Evolutionary conservation across 2,329 filamentous ascomycete species (phyloP).

Genomic region (Alternaria brassicae): DNA sequence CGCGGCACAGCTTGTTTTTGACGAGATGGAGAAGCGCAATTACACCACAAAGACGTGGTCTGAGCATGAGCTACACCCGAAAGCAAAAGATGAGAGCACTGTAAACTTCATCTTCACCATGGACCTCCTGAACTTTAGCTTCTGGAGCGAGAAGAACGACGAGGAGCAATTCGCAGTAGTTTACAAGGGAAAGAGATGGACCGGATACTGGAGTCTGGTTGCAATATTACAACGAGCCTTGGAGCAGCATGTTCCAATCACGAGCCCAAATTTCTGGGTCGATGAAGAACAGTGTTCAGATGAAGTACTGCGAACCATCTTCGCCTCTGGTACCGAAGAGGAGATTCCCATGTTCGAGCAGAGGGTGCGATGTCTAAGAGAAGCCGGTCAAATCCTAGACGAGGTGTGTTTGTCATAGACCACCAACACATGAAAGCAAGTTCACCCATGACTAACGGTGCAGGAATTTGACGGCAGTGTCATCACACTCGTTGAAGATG

Average conservation of each 20-base stretch:
- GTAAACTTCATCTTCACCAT: slow-evolving; percentile 96
- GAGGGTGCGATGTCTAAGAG: slow-evolving; percentile 78
- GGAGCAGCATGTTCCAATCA: slow-evolving; percentile 90
- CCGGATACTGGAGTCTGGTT: slow-evolving; percentile 93
- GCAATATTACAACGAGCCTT: slow-evolving; percentile 85
- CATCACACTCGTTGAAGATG: slow-evolving; percentile 73
- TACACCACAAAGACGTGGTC: slow-evolving; percentile 90
- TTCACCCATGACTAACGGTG: slow-evolving; percentile 21
- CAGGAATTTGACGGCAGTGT: slow-evolving; percentile 81
- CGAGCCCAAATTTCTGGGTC: slow-evolving; percentile 85
- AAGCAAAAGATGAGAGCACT: slow-evolving; percentile 77
- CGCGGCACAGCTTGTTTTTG: slow-evolving; percentile 80
- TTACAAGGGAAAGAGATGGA: slow-evolving; percentile 83
- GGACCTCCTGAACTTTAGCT: slow-evolving; percentile 96
- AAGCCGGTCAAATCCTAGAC: slow-evolving; percentile 81
- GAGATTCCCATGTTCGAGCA: slow-evolving; percentile 84
- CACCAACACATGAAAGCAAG: not conserved
- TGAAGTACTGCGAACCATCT: slow-evolving; percentile 75
- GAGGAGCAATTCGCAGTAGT: slow-evolving; percentile 81
- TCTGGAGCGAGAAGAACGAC: slow-evolving; percentile 80
- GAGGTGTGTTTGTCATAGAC: slow-evolving; percentile 49
- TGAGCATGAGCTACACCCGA: slow-evolving; percentile 87
- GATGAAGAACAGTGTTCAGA: slow-evolving; percentile 78
- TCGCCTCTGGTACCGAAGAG: slow-evolving; percentile 85
- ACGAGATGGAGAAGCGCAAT: slow-evolving; percentile 79